Evolutionary conservation across 495 filamentous ascomycete species (phyloP).

Genomic region (Tuber indicum): DNA sequence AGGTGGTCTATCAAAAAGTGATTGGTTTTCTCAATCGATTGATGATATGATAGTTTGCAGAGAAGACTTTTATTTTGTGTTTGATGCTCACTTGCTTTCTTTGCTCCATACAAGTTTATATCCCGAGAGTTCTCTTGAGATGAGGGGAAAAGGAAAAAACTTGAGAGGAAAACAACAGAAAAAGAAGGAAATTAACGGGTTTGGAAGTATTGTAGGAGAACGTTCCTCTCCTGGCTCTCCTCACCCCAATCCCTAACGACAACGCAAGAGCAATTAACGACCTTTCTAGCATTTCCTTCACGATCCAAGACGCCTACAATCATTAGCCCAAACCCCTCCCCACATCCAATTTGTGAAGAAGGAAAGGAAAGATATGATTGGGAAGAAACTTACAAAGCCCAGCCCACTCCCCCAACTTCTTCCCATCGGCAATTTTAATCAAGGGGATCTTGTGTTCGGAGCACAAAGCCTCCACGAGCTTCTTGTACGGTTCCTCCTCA

Average conservation of each 20-base stretch:
- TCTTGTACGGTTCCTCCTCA: constrained; percentile 99
- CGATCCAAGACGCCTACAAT: constrained; percentile 84
- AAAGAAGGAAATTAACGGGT: constrained; percentile 47
- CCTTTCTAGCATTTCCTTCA: constrained; percentile 98
- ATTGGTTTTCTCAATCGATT: background rate
- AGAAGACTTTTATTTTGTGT: background rate
- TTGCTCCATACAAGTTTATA: background rate
- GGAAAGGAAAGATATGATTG: background rate
- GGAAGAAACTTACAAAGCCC: constrained; percentile 80
- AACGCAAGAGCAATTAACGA: constrained; percentile 99
- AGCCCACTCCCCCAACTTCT: constrained; percentile 99
- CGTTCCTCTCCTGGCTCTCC: constrained; percentile 93
- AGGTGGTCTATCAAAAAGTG: background rate
- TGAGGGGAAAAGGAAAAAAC: background rate
- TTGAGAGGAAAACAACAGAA: background rate
- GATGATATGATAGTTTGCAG: background rate
- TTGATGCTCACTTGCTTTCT: background rate
- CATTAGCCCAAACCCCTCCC: constrained; percentile 13
- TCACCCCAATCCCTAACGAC: constrained; percentile 99
- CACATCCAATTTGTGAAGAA: constrained; percentile 12
- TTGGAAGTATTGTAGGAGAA: constrained; percentile 99
- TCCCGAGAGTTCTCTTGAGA: background rate
- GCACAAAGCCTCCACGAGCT: constrained; percentile 96
- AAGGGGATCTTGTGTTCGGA: constrained; percentile 98
- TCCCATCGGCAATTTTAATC: constrained; percentile 99